Conservation (phyloP, 1,284 basidiomycete genomes). For the Entoloma clypeatum region DNA sequence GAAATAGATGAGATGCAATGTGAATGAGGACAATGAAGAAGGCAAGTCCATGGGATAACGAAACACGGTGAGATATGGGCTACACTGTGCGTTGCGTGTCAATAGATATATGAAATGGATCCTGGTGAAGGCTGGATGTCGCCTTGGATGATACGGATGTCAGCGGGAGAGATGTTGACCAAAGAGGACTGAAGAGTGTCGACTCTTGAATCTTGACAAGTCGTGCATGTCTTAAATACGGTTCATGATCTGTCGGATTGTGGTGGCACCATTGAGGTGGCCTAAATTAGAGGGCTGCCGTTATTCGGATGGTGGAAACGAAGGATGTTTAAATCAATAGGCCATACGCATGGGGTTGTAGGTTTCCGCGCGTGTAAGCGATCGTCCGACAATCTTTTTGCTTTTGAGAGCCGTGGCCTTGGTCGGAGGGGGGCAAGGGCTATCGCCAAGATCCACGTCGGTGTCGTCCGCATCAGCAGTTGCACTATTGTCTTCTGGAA, state of each 20-base stretch:
- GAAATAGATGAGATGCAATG: conserved; percentile 14
- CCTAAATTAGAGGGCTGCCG: neutral
- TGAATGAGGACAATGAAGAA: conserved; percentile 11
- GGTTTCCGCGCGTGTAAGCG: conserved; percentile 59
- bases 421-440: conserved; percentile 73
- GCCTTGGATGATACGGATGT: neutral
- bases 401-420: conserved; percentile 50
- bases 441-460: conserved; percentile 73
- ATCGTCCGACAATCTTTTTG: conserved; percentile 47
- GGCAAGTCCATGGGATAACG: conserved; percentile 18
- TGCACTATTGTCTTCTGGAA: conserved; percentile 61
- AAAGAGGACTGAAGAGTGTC: conserved; percentile 14
- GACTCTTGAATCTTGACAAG: conserved; percentile 13
- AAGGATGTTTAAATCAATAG: no score
- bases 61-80: conserved; percentile 16
- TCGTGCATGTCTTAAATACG: conserved; percentile 11
- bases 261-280: no score
- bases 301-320: neutral
- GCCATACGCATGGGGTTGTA: conserved; percentile 55
- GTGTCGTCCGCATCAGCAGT: conserved; percentile 62
- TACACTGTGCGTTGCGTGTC: conserved; percentile 5
- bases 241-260: conserved; percentile 14
- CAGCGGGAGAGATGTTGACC: conserved; percentile 6
- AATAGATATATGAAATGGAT: conserved; percentile 1
- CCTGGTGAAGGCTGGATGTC: neutral